phyloP scores from a whole-genome alignment of 306 rosid genomes.

The Quercus cerris region DNA sequence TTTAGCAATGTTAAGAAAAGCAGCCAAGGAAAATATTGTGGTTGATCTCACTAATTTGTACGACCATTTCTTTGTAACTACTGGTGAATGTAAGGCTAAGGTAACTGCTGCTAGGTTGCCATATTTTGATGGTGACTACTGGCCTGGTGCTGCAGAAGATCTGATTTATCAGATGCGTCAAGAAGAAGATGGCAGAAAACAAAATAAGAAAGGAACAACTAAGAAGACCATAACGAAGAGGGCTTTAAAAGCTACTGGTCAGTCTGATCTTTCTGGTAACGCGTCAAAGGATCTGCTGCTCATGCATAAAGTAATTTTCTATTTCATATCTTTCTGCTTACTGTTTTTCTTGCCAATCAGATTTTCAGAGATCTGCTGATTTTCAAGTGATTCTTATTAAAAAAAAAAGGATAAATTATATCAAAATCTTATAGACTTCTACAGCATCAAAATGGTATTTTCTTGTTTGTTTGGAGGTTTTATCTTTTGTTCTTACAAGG shows the following conservation, averaged over 20 bases:
- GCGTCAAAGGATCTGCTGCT: constrained; percentile 93
- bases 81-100: constrained; percentile 83
- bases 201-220: constrained; percentile 81
- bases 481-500: constrained; percentile 14
- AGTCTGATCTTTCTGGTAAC: constrained; percentile 92
- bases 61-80: constrained; percentile 88
- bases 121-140: constrained; percentile 97
- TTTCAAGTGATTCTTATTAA: background rate
- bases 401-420: background rate
- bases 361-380: background rate
- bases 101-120: constrained; percentile 97
- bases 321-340: constrained; percentile 5
- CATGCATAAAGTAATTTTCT: constrained; percentile 85
- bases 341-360: background rate
- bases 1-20: constrained; percentile 86
- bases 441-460: background rate
- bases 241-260: constrained; percentile 93
- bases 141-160: constrained; percentile 99
- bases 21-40: constrained; percentile 80
- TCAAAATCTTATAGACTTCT: no score
- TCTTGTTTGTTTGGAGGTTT: background rate
- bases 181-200: constrained; percentile 96
- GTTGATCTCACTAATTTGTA: constrained; percentile 83
- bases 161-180: constrained; percentile 90
- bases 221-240: constrained; percentile 90